phyloP scores from a whole-genome alignment of 2,329 filamentous ascomycete genomes.

The Simplicillium aogashimaense region DNA sequence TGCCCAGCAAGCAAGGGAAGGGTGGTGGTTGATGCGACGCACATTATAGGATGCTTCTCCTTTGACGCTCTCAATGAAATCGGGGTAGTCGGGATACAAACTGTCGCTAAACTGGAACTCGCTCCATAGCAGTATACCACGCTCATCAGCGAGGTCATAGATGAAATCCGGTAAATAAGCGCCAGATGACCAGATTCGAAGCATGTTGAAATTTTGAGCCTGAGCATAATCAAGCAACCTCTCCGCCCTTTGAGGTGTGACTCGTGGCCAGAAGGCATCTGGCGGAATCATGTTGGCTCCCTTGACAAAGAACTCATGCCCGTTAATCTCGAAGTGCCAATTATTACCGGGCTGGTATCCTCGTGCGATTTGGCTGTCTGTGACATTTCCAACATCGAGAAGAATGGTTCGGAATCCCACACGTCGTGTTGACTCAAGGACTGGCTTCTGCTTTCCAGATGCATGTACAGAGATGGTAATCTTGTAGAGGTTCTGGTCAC shows the following conservation, averaged over 20 bases:
- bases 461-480: conserved; percentile 27
- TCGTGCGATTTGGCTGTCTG: conserved; percentile 37
- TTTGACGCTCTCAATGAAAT: conserved; percentile 44
- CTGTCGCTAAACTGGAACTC: conserved; percentile 55
- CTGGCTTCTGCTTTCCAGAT: conserved; percentile 8
- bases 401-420: conserved; percentile 54
- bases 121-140: conserved; percentile 51
- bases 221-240: conserved; percentile 37
- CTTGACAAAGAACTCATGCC: conserved; percentile 53
- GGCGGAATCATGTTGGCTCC: conserved; percentile 55
- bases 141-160: conserved; percentile 52
- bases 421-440: conserved; percentile 37
- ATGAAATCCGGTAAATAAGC: conserved; percentile 52
- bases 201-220: conserved; percentile 52
- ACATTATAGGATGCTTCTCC: conserved; percentile 50
- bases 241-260: conserved; percentile 39
- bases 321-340: conserved; percentile 58
- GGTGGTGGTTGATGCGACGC: conserved; percentile 51
- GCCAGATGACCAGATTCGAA: conserved; percentile 51
- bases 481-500: conserved; percentile 47
- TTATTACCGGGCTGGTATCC: conserved; percentile 32
- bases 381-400: conserved; percentile 44
- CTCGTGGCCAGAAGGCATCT: conserved; percentile 52
- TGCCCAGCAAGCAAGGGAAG: conserved; percentile 42
- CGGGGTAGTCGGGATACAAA: conserved; percentile 43